Conservation (phyloP, 2,329 filamentous ascomycete genomes). For the Apiospora malaysiana region DNA sequence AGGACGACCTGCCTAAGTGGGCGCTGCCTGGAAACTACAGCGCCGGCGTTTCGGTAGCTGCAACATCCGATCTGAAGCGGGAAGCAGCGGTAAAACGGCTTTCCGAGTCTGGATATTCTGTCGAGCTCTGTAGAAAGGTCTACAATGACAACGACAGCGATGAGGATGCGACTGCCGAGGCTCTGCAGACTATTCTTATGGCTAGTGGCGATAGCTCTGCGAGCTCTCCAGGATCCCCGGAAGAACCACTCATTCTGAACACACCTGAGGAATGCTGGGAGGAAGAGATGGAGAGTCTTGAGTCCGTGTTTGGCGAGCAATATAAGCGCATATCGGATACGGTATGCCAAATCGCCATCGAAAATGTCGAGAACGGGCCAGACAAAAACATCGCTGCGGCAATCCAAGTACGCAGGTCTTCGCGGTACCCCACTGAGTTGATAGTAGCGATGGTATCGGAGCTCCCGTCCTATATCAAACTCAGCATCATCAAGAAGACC, state of each 20-base stretch:
- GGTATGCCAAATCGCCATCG: constrained; percentile 73
- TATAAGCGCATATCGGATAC: constrained; percentile 66
- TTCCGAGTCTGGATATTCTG: constrained; percentile 81
- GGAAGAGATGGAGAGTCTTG: constrained; percentile 82
- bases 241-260: constrained; percentile 53
- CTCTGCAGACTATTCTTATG: constrained; percentile 75
- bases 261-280: constrained; percentile 74
- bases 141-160: constrained; percentile 74
- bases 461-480: constrained; percentile 89
- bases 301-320: constrained; percentile 83
- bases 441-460: constrained; percentile 73
- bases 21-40: constrained; percentile 90
- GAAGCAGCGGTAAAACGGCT: constrained; percentile 86
- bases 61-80: constrained; percentile 73
- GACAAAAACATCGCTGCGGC: constrained; percentile 58
- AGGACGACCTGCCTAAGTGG: constrained; percentile 94
- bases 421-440: constrained; percentile 73
- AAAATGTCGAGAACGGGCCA: constrained; percentile 57
- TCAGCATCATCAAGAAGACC: constrained; percentile 83
- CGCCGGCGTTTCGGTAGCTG: constrained; percentile 85
- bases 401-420: constrained; percentile 73
- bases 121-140: constrained; percentile 80
- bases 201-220: constrained; percentile 46
- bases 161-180: constrained; percentile 78
- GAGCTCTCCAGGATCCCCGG: constrained; percentile 40